These are phyloP conservation scores for Raphanus raphanistrum DNA, from an alignment of 345 rosid genomes.

Conservation along the genomic window DNA sequence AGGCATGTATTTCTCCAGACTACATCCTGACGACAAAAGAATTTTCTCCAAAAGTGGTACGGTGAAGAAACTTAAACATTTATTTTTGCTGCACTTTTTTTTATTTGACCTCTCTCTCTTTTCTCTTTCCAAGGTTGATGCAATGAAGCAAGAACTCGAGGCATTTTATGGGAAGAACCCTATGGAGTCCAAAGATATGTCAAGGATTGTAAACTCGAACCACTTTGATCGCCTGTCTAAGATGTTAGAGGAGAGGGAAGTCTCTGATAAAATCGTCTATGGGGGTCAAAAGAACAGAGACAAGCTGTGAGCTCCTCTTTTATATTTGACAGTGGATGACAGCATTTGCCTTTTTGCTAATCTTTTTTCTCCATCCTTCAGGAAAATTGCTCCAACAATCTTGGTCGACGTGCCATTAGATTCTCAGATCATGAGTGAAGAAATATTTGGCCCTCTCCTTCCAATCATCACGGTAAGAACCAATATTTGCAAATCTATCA, in stretches of 20 bases:
- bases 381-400: conserved; percentile 84
- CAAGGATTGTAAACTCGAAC: conserved; percentile 74
- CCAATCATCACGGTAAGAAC: conserved; percentile 65
- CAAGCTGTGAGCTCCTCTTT: conserved; percentile 60
- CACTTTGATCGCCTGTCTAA: conserved; percentile 79
- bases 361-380: conserved; percentile 31
- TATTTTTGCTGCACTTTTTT: conserved; percentile 9
- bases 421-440: conserved; percentile 82
- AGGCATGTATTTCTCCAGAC: conserved; percentile 90
- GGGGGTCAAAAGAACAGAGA: conserved; percentile 77
- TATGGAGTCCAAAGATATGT: conserved; percentile 76
- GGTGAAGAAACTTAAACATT: conserved; percentile 26
- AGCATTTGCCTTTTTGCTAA: neutral
- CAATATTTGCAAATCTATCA: neutral
- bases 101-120: conserved; percentile 18
- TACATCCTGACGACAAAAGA: conserved; percentile 76
- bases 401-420: conserved; percentile 79
- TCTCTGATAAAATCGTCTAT: conserved; percentile 69
- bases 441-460: conserved; percentile 95
- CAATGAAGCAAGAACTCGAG: conserved; percentile 62
- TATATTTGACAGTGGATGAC: neutral
- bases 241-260: conserved; percentile 81
- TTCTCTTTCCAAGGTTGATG: conserved; percentile 54
- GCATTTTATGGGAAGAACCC: conserved; percentile 74
- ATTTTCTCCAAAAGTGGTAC: conserved; percentile 72